Evolutionary conservation across 495 filamentous ascomycete species (phyloP).

Genomic region (Penicillium bialowiezense): DNA sequence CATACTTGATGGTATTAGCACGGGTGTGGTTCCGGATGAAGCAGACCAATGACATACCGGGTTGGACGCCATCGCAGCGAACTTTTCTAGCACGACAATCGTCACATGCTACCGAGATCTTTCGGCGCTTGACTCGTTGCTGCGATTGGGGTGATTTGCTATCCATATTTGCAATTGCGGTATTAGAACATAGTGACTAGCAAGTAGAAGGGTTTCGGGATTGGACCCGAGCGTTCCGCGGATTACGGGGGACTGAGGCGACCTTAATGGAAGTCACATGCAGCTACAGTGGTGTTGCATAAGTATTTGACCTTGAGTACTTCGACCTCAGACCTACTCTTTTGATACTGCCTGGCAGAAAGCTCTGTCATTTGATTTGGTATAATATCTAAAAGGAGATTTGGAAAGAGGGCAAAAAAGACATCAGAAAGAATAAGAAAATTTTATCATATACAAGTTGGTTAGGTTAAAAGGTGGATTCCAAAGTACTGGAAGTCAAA

Average conservation of each 20-base stretch:
- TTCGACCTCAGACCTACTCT: too few species aligned
- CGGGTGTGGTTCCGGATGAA: constrained; percentile 16
- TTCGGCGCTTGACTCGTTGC: constrained; percentile 26
- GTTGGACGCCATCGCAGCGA: constrained; percentile 39
- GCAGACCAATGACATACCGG: constrained; percentile 22
- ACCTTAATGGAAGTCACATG: background rate
- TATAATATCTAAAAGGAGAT: too few species aligned
- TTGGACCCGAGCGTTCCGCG: background rate
- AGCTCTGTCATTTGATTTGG: too few species aligned
- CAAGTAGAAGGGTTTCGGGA: constrained; percentile 1
- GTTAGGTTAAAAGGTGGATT: too few species aligned
- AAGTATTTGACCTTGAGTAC: too few species aligned
- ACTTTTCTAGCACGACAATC: constrained; percentile 36
- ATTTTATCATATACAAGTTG: too few species aligned
- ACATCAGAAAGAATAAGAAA: too few species aligned
- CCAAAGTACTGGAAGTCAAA: too few species aligned
- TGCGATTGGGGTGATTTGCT: background rate
- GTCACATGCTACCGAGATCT: constrained; percentile 38
- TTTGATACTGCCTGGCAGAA: too few species aligned
- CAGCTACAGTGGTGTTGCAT: too few species aligned
- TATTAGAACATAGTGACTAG: background rate
- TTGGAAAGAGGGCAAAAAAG: too few species aligned
- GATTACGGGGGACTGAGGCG: background rate
- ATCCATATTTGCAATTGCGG: background rate
- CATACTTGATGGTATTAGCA: constrained; percentile 24